These are phyloP conservation scores for Cladosporium sp. DNA, from an alignment of 2,329 filamentous ascomycete genomes.

Conservation along the genomic window DNA sequence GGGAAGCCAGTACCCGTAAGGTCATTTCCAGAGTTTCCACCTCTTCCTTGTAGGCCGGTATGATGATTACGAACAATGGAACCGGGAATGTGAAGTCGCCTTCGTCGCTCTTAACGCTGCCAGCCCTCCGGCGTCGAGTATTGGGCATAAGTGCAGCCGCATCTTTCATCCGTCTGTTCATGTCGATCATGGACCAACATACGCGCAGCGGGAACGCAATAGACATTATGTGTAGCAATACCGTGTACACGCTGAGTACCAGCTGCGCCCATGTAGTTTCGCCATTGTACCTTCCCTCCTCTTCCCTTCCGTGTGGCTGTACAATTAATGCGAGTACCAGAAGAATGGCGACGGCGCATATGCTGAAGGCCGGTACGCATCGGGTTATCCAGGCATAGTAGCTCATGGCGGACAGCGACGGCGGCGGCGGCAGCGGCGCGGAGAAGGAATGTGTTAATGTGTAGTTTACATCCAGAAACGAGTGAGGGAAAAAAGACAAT, in stretches of 20 bases:
- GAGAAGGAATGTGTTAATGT: neutral
- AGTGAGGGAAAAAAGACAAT: conserved; percentile 6
- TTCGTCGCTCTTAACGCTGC: conserved; percentile 26
- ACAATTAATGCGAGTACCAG: conserved; percentile 33
- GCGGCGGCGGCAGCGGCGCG: conserved; percentile 8
- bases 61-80: conserved; percentile 63
- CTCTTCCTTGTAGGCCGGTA: conserved; percentile 75
- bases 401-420: conserved; percentile 12
- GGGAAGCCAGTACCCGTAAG: conserved; percentile 66
- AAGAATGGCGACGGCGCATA: conserved; percentile 26
- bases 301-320: conserved; percentile 29
- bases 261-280: conserved; percentile 32
- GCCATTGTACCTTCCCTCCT: conserved; percentile 28
- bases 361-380: conserved; percentile 33
- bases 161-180: conserved; percentile 44
- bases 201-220: conserved; percentile 63
- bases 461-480: conserved; percentile 14
- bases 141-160: conserved; percentile 23
- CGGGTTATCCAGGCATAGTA: conserved; percentile 31
- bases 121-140: conserved; percentile 24
- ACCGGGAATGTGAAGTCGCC: conserved; percentile 27
- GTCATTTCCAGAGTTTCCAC: conserved; percentile 68
- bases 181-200: conserved; percentile 61
- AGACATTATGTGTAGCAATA: conserved; percentile 65
- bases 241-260: conserved; percentile 54